Percentiles rank a stretch among this genome's conserved stretches.
These are phyloP conservation scores for Ananas comosus DNA, from an alignment of 176 grass and related monocot genomes.

Conservation along the genomic window DNA sequence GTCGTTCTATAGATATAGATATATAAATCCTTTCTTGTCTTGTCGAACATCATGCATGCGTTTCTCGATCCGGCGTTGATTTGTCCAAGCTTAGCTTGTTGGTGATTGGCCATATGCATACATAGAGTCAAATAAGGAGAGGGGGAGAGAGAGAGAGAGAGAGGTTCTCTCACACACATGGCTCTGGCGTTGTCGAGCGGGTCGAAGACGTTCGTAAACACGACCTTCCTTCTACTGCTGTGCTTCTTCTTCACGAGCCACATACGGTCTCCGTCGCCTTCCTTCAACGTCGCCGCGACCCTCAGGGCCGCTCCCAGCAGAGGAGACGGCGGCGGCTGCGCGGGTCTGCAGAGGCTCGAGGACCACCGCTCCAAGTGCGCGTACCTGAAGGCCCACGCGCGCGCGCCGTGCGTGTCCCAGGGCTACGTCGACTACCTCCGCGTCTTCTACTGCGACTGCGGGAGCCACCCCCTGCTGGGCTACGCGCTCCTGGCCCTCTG, in stretches of 20 bases:
- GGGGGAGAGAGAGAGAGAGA: not conserved
- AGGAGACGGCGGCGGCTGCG: constrained; percentile 3
- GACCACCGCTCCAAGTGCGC: constrained; percentile 4
- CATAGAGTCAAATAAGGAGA: not conserved
- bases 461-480: not conserved
- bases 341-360: not conserved
- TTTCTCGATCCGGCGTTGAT: too few relatives aligned
- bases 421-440: constrained; percentile 14
- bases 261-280: constrained; percentile 13
- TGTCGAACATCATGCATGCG: too few relatives aligned
- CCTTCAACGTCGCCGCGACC: not conserved
- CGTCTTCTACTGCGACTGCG: constrained; percentile 7
- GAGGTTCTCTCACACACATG: constrained; percentile 18
- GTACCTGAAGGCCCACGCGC: constrained; percentile 8
- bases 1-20: too few relatives aligned
- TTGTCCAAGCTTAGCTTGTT: too few relatives aligned
- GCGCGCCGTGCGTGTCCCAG: constrained; percentile 8
- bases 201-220: constrained; percentile 34
- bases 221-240: constrained; percentile 6
- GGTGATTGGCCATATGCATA: too few relatives aligned
- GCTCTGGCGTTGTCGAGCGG: constrained; percentile 11
- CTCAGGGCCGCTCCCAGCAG: not conserved
- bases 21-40: too few relatives aligned
- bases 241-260: constrained; percentile 18
- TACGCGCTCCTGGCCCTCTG: constrained; percentile 9